Base-by-base conservation (phyloP, 345 rosid species). In the Bruguiera gymnorhiza region DNA sequence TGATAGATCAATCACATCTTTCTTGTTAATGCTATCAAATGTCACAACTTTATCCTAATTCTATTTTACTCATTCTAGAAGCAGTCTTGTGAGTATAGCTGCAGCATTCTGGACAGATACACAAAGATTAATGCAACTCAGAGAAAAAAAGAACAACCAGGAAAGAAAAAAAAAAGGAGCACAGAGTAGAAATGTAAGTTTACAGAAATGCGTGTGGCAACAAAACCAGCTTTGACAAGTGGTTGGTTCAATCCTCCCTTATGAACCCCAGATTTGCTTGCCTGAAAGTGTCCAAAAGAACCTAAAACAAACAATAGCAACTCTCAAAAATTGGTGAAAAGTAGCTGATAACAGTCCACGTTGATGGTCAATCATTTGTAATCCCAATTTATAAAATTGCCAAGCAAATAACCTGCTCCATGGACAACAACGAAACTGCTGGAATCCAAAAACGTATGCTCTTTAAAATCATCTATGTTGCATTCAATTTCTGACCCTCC, bases 271-370 rank as follows among this genome's bases (percentile, higher is more conserved):
- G 97, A 94, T 83, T 78, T 84, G 81, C 98, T 91, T 6, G 98
- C 98, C 78, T 94, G 98, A 79, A 91, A 94, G 72, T 94, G 97
- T 57, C 98, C 98, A 79, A 94, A 94, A 43, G 97, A 94, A 80
- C 97, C 98, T 91, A 81, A 76, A 67, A 54, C 54, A 68, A 59
- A 67, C 69, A 75, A 29, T 6, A 36, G 48, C 27, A 30, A 51
- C 70, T 11, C 50, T 3, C 13, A 48, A 43, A 29, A 32, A 43
- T 20, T 16, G 26, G 23, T 32, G 32, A 32, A 43, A 54, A 37
- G 5, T 29, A 37, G n/a, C 7, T 19, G 7, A 16, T 13, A 70
- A 24, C 24, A 15, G 29, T 15, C 62, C 21, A 26, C 15, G 2
- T 20, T 68, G 64, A 58, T 59, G 56, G n/a, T 48, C 30, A 62